These are phyloP conservation scores for Extremus antarcticus DNA, from an alignment of 495 filamentous ascomycete genomes.

Conservation along the genomic window DNA sequence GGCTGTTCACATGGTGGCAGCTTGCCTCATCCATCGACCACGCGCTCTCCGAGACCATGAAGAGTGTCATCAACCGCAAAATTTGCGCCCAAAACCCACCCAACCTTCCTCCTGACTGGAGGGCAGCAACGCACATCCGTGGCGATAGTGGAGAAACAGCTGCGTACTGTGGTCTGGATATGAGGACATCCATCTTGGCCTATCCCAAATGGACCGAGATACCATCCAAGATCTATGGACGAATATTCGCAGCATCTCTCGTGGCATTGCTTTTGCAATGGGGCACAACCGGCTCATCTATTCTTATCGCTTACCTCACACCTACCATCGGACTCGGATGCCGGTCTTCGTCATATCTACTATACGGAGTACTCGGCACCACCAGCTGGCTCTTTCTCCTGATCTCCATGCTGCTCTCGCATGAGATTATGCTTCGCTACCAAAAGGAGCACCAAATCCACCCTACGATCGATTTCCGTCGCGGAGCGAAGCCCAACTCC, in stretches of 20 bases:
- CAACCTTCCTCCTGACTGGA: background rate
- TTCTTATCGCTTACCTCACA: constrained; percentile 20
- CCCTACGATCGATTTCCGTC: constrained; percentile 16
- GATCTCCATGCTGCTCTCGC: constrained; percentile 18
- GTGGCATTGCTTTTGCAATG: constrained; percentile 17
- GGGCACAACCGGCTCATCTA: constrained; percentile 17
- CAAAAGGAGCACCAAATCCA: constrained; percentile 16
- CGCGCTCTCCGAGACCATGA: constrained; percentile 10
- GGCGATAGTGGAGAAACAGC: constrained; percentile 17
- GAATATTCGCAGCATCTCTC: constrained; percentile 14
- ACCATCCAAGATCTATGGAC: constrained; percentile 15
- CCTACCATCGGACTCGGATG: constrained; percentile 20
- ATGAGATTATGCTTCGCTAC: constrained; percentile 16
- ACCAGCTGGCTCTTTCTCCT: constrained; percentile 13
- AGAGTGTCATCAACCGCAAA: constrained; percentile 11
- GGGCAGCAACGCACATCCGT: constrained; percentile 11
- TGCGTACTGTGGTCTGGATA: constrained; percentile 17
- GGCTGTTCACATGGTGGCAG: constrained; percentile 22
- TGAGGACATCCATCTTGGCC: constrained; percentile 11
- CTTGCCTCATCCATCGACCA: constrained; percentile 16
- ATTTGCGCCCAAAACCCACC: background rate
- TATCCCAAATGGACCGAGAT: constrained; percentile 19
- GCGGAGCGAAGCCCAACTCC: background rate
- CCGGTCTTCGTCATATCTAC: constrained; percentile 8
- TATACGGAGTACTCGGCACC: constrained; percentile 18